Base-by-base conservation (phyloP, 2,329 filamentous ascomycete genomes). In the Verticillium isaacii region DNA sequence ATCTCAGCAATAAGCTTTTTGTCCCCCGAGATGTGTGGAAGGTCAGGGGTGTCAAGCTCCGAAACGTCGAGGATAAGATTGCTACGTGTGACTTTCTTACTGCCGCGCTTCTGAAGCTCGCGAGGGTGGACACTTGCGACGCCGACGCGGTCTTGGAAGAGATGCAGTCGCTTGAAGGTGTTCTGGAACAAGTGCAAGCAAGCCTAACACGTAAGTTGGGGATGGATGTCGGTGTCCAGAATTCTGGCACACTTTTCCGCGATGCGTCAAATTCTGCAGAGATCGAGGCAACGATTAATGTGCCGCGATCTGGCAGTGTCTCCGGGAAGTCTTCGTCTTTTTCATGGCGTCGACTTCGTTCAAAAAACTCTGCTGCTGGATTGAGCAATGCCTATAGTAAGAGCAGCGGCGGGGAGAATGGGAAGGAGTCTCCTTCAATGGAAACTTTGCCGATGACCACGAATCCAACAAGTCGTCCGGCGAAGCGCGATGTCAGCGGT, bases 101-200 rank as follows among this genome's bases (percentile, higher is more conserved):
- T 1, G 92, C 93, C 1, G 93, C 94, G 11, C 80, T 99, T 34
- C 83, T 92, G 61, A 95, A 93, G 72, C 83, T 99, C 39, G 86
- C 88, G 7, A 85, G 87, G 65, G 93, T 97, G 1, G 92, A 99
- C 69, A 95, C 90, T 0, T 89, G 87, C 65, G 94, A 99, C 72
- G 93, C 94, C 0, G 94, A 97, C 71, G 92, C 93, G 0, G 88
- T 98, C 23, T 81, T 97, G 17, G 93, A 96, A 68, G 95, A 99
- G 74, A 95, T 99, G 89, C 93, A 98, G 73, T 83, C 87, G 2
- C 81, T 99, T 5, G 95, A 99, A 74, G 82, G 82, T 41, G 85
- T 97, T 34, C 82, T 99, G 34, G 94, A 98, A 70, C 90, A 94
- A 72, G 91, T 93, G 0, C 93, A 97, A 73, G 77, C 82, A 0